These are phyloP conservation scores for Neurospora intermedia DNA, from an alignment of 495 filamentous ascomycete genomes.

Conservation along the genomic window DNA sequence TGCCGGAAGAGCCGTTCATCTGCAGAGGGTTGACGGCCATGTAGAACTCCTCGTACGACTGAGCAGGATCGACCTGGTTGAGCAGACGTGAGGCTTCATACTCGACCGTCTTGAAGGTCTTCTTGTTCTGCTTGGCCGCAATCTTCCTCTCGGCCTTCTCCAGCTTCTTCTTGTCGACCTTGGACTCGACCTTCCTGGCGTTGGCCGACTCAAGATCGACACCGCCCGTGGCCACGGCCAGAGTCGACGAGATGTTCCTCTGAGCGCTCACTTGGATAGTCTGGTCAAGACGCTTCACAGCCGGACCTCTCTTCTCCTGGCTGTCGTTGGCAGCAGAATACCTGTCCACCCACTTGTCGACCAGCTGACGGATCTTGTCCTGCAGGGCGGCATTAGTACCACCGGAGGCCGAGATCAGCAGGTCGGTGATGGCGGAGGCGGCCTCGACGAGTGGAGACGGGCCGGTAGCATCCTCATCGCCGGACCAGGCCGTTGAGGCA, in stretches of 20 bases:
- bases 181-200: slow-evolving; percentile 85
- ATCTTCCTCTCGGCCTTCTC: slow-evolving; percentile 99
- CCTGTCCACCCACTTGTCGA: slow-evolving; percentile 82
- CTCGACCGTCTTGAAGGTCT: slow-evolving; percentile 92
- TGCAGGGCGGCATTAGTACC: slow-evolving; percentile 56
- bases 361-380: slow-evolving; percentile 65
- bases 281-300: slow-evolving; percentile 81
- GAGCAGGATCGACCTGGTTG: slow-evolving; percentile 68
- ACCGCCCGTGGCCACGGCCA: slow-evolving; percentile 71
- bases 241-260: slow-evolving; percentile 87
- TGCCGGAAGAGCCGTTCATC: slow-evolving; percentile 56
- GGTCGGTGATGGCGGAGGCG: slow-evolving; percentile 66
- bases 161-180: slow-evolving; percentile 97
- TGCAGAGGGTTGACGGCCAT: slow-evolving; percentile 98
- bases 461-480: slow-evolving; percentile 57
- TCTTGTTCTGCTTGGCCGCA: slow-evolving; percentile 95
- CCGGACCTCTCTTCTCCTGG: slow-evolving; percentile 49
- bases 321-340: slow-evolving; percentile 61
- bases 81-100: slow-evolving; percentile 92
- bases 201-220: slow-evolving; percentile 94
- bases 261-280: slow-evolving; percentile 91
- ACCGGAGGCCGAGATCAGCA: slow-evolving; percentile 85
- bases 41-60: slow-evolving; percentile 98
- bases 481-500: slow-evolving; percentile 71
- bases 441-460: slow-evolving; percentile 76